phyloP scores from a whole-genome alignment of 2,329 filamentous ascomycete species.

The Colletotrichum sansevieriae region DNA sequence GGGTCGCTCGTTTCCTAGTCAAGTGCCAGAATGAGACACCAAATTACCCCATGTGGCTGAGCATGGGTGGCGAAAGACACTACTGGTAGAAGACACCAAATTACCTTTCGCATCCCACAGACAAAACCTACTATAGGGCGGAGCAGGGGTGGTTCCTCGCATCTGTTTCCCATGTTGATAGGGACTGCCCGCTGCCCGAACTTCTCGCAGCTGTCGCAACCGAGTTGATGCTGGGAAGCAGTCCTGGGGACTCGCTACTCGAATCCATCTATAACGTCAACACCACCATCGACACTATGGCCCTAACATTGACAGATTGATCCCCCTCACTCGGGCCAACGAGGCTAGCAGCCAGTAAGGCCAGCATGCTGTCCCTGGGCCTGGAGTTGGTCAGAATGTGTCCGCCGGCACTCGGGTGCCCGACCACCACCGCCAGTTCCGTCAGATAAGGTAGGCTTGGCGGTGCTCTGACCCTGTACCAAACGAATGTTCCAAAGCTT shows the following conservation, averaged over 20 bases:
- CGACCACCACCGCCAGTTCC: slow-evolving; percentile 15
- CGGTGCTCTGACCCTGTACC: slow-evolving; percentile 32
- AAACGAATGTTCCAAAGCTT: slow-evolving; percentile 41
- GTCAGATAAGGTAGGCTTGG: slow-evolving; percentile 37
- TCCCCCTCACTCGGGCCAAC: too few species aligned
- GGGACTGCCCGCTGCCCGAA: slow-evolving; percentile 24
- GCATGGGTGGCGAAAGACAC: too few species aligned
- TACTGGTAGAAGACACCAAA: not conserved
- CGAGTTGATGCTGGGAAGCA: slow-evolving; percentile 13
- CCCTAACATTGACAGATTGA: not conserved
- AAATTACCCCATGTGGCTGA: slow-evolving; percentile 16
- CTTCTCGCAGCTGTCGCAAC: slow-evolving; percentile 1
- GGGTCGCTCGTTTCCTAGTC: slow-evolving; percentile 22
- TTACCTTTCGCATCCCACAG: slow-evolving; percentile 40
- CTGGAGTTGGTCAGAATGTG: slow-evolving; percentile 5
- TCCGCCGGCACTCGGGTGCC: slow-evolving; percentile 14
- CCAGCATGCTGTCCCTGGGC: slow-evolving; percentile 3
- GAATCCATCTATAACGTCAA: not conserved
- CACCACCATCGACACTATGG: slow-evolving; percentile 9
- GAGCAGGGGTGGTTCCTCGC: slow-evolving; percentile 34
- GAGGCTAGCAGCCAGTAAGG: too few species aligned
- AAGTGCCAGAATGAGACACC: slow-evolving; percentile 29
- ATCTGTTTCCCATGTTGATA: slow-evolving; percentile 32
- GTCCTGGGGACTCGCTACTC: not conserved
- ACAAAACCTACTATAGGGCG: slow-evolving; percentile 40